phyloP scores from a whole-genome alignment of 2,329 filamentous ascomycete genomes.

The Penicillium sp. region DNA sequence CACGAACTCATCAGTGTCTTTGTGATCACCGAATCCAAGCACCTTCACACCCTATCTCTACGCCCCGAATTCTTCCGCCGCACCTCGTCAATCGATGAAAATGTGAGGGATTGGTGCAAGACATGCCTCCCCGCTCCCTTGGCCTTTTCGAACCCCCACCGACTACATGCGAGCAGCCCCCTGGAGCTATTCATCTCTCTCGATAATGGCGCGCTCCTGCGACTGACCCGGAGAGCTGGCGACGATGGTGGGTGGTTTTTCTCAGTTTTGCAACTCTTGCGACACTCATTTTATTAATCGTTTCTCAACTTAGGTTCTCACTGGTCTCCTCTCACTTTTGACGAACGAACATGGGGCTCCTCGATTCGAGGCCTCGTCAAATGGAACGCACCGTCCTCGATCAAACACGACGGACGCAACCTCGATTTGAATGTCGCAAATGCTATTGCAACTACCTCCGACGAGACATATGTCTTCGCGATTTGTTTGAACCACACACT shows the following conservation, averaged over 20 bases:
- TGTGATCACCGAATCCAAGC: constrained; percentile 73
- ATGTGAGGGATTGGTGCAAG: constrained; percentile 74
- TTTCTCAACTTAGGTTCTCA: constrained; percentile 34
- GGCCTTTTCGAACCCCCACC: constrained; percentile 74
- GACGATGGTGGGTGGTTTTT: constrained; percentile 46
- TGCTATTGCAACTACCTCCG: constrained; percentile 46
- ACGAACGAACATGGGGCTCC: constrained; percentile 50
- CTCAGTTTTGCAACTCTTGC: neutral
- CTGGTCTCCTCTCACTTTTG: constrained; percentile 48
- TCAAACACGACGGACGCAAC: constrained; percentile 42
- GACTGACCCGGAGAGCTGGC: constrained; percentile 62
- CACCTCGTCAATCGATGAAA: constrained; percentile 66
- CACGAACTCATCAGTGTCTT: constrained; percentile 77
- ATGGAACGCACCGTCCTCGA: constrained; percentile 44
- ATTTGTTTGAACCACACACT: constrained; percentile 86
- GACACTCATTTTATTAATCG: constrained; percentile 11
- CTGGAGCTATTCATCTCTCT: constrained; percentile 73
- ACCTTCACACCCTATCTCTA: constrained; percentile 80
- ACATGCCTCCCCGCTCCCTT: constrained; percentile 70
- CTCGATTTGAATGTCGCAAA: constrained; percentile 46
- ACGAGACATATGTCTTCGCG: constrained; percentile 62
- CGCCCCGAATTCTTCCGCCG: constrained; percentile 78
- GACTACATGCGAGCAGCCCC: constrained; percentile 70
- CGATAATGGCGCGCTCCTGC: constrained; percentile 52
- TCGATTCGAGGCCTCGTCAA: constrained; percentile 48